Base-by-base conservation (phyloP, 2,329 filamentous ascomycete genomes). In the Trichophyton verrucosum region DNA sequence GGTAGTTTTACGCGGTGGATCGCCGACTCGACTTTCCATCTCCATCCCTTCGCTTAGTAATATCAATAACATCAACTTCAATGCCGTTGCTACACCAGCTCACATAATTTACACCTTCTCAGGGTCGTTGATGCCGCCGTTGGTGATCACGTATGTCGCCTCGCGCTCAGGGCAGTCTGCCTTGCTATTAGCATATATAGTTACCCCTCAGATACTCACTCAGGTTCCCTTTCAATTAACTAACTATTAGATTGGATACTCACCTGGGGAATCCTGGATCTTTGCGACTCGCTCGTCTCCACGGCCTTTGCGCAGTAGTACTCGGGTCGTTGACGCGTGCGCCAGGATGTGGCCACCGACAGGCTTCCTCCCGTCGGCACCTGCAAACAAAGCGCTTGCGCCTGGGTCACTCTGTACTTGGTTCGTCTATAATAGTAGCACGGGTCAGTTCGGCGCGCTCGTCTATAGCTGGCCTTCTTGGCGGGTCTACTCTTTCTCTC, bases 331-430 rank as follows among this genome's bases (percentile, higher is more conserved):
- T 59, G 84, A 86, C 58, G 85, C 85, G 71, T 88, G 85, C 42
- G 85, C 85, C 33, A 88, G 80, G 60, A 87, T 81, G 72, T 88
- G 85, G 15, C 85, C 85, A 63, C 83, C 83, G 57, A 84, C 80
- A 57, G 84, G 83, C 70, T 87, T 87, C 55, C 84, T 79, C 53
- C 85, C 85, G 73, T 87, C 85, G 61, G 82, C 84, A 64, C 84
- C 80, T 58, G 84, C 82, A 68, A 87, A 87, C 9, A 87, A 76
- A 53, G 85, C 82, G 70, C 79, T 86, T 9, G 85, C 85, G 63
- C 85, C 85, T 13, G 85, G 85, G 66, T 87, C 85, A 61, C 82
- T 86, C 73, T 87, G 85, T 40, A 88, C 85, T 73, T 88, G 85
- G 65, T 87, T 88, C 59, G 85, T 87, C 82, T 82, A 56, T 30